Percentiles rank a stretch among this genome's conserved stretches.
phyloP scores from a whole-genome alignment of 306 rosid species.

The Gynostemma pentaphyllum region DNA sequence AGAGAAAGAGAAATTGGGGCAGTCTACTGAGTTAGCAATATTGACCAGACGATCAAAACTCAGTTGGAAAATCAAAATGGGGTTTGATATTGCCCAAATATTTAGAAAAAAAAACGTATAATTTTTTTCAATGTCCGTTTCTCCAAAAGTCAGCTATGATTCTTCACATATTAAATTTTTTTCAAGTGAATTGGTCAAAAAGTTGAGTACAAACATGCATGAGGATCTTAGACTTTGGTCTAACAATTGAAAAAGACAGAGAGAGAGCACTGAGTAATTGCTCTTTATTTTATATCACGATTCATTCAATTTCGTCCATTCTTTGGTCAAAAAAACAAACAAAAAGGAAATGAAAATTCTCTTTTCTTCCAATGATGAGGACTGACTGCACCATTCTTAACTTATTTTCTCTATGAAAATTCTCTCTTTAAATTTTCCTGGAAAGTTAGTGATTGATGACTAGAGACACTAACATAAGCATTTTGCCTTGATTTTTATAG shows the following conservation, averaged over 20 bases:
- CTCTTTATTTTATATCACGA: too few species aligned
- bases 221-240: neutral
- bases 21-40: neutral
- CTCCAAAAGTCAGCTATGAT: neutral
- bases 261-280: too few species aligned
- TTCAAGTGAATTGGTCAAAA: neutral
- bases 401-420: too few species aligned
- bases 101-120: neutral
- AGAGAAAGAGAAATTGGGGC: neutral
- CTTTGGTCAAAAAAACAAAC: too few species aligned
- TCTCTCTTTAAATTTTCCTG: too few species aligned
- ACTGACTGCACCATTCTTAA: too few species aligned
- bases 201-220: neutral
- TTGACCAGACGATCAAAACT: neutral
- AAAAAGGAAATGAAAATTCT: too few species aligned
- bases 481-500: too few species aligned
- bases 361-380: too few species aligned
- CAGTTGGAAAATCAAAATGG: neutral
- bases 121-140: neutral
- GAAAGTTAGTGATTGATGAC: too few species aligned
- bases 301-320: too few species aligned
- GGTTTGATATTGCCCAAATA: neutral
- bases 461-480: too few species aligned
- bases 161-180: neutral
- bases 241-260: neutral